These are phyloP conservation scores for Xylaria venustula DNA, from an alignment of 495 filamentous ascomycete genomes.

Conservation along the genomic window DNA sequence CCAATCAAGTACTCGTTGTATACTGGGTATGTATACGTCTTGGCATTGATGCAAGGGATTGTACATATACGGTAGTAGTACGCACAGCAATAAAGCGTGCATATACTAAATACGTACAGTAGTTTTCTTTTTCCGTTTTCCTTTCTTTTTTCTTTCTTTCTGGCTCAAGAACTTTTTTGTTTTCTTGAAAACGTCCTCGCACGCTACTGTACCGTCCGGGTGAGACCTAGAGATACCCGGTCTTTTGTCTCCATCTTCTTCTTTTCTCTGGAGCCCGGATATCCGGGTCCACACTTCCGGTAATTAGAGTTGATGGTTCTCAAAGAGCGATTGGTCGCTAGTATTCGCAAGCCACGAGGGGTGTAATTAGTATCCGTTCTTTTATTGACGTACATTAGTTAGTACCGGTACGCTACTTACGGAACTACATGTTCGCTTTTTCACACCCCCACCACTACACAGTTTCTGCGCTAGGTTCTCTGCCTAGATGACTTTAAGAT, in stretches of 20 bases:
- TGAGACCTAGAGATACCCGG: constrained; percentile 8
- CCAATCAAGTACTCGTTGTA: too few species aligned
- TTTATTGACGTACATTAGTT: background rate
- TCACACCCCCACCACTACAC: background rate
- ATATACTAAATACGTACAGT: too few species aligned
- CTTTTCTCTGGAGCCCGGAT: constrained; percentile 3
- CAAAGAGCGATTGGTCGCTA: background rate
- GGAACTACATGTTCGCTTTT: background rate
- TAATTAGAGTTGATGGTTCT: constrained; percentile 1
- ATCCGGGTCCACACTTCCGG: constrained; percentile 11
- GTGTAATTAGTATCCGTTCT: constrained; percentile 5
- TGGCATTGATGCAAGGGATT: constrained; percentile 12
- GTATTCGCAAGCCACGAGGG: constrained; percentile 1
- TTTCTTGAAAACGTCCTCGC: background rate
- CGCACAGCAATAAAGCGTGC: background rate
- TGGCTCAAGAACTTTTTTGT: background rate
- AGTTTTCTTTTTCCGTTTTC: background rate
- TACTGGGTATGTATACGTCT: too few species aligned
- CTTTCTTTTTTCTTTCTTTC: background rate
- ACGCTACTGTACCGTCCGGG: background rate
- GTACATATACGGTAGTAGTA: constrained; percentile 9
- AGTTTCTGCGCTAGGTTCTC: background rate
- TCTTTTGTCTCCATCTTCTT: background rate
- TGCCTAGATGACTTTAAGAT: background rate
- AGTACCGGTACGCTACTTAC: too few species aligned